These are phyloP conservation scores for Licmophora abbreviata DNA, from an alignment of 108 stramenopile species.

Conservation along the genomic window DNA sequence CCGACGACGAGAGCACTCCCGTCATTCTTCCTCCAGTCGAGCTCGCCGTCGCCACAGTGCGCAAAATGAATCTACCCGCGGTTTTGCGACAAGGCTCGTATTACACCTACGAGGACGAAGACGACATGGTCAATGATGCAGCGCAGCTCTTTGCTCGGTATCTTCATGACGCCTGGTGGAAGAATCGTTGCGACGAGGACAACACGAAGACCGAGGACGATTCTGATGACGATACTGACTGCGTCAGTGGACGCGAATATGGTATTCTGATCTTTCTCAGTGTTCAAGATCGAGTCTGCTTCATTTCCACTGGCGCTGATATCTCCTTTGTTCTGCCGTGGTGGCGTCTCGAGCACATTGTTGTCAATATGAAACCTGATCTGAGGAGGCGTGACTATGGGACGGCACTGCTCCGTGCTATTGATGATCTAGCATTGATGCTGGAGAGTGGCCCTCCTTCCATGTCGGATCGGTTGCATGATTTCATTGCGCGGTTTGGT, in stretches of 20 bases:
- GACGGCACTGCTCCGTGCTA: slow-evolving; percentile 50
- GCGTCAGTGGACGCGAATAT: slow-evolving; percentile 9
- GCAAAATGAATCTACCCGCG: slow-evolving; percentile 67
- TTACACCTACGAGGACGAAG: slow-evolving; percentile 80
- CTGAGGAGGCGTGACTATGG: slow-evolving; percentile 57
- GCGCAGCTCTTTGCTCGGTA: slow-evolving; percentile 80
- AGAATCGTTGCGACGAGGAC: not conserved
- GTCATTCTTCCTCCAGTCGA: slow-evolving; percentile 11
- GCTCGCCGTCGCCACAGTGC: slow-evolving; percentile 43
- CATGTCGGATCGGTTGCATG: slow-evolving; percentile 47
- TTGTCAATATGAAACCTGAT: slow-evolving; percentile 69
- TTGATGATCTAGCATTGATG: slow-evolving; percentile 48
- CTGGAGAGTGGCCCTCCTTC: slow-evolving; percentile 70
- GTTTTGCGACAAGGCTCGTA: slow-evolving; percentile 61
- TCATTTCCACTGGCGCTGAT: slow-evolving; percentile 64
- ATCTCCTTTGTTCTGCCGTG: slow-evolving; percentile 61
- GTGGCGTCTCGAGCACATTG: slow-evolving; percentile 81
- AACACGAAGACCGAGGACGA: not conserved
- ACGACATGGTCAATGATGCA: slow-evolving; percentile 86
- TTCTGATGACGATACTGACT: not conserved
- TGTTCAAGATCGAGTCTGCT: slow-evolving; percentile 74
- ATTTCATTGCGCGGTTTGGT: slow-evolving; percentile 69
- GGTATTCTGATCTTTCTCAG: slow-evolving; percentile 77
- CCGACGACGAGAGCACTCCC: not conserved
- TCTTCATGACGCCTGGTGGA: slow-evolving; percentile 70